A percentile compares a stretch with the other conserved stretches of the same genome.
phyloP scores from a whole-genome alignment of 1,284 basidiomycete genomes.

The Rhizopogon hawkerae region DNA sequence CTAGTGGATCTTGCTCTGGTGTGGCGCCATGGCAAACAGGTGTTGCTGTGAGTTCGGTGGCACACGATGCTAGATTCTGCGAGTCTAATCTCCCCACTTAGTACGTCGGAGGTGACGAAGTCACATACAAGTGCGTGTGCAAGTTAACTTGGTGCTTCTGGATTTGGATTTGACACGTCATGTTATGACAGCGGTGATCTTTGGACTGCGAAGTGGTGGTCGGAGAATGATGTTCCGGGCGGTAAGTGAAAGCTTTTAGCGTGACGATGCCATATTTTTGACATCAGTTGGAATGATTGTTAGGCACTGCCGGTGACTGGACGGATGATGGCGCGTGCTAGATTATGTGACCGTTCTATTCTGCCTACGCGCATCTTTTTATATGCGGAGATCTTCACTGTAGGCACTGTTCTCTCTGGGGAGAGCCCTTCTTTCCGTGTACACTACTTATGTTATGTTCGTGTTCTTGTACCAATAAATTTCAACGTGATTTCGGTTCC shows the following conservation, averaged over 20 bases:
- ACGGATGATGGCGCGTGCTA: constrained; percentile 34
- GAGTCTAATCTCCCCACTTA: constrained; percentile 13
- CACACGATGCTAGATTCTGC: not conserved
- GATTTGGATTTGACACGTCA: not conserved
- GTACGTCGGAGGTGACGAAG: constrained; percentile 41
- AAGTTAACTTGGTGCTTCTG: not conserved
- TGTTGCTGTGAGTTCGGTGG: constrained; percentile 32
- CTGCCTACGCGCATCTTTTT: not conserved
- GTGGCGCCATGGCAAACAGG: constrained; percentile 38
- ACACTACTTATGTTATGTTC: not conserved
- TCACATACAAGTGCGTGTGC: constrained; percentile 29
- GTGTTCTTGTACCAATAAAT: not conserved
- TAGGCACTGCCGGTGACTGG: constrained; percentile 32
- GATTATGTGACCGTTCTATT: constrained; percentile 28
- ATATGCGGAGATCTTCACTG: not conserved
- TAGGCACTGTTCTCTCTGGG: not conserved
- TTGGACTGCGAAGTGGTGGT: constrained; percentile 56
- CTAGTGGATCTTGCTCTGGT: constrained; percentile 37
- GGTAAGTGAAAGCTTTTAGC: constrained; percentile 22
- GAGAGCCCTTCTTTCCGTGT: not conserved
- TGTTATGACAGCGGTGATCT: constrained; percentile 32
- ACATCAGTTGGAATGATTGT: not conserved
- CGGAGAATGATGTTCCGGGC: constrained; percentile 38
- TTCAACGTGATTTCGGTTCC: not conserved
- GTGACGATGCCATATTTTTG: not conserved